phyloP scores from a whole-genome alignment of 106 monocot species.

The Dendrobium catenatum region DNA sequence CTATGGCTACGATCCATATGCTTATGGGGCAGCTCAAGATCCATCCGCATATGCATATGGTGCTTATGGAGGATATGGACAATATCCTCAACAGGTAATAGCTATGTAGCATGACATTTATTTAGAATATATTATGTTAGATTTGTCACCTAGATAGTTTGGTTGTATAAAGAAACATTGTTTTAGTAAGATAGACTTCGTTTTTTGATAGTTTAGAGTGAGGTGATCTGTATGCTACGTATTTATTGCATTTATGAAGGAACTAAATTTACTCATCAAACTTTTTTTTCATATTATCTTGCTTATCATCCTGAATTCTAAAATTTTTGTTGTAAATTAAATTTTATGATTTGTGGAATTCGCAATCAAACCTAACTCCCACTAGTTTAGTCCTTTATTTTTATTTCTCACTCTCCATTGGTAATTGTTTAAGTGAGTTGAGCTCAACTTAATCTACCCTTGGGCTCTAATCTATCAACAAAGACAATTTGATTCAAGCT shows the following conservation, averaged over 20 bases:
- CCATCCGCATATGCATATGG: constrained; percentile 86
- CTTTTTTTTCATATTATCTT: not conserved
- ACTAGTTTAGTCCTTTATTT: no score
- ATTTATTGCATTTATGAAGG: not conserved
- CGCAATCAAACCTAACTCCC: no score
- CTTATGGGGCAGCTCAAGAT: constrained; percentile 76
- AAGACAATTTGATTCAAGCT: no score
- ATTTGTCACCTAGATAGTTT: not conserved
- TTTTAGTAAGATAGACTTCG: not conserved
- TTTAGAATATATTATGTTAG: constrained; percentile 1
- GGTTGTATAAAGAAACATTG: not conserved
- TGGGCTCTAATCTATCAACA: no score
- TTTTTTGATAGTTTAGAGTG: not conserved
- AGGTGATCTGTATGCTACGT: not conserved
- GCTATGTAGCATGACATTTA: not conserved
- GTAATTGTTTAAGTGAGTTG: no score
- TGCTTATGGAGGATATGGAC: constrained; percentile 75
- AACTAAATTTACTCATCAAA: not conserved
- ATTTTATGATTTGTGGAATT: no score
- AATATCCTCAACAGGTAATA: constrained; percentile 87
- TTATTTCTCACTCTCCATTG: no score
- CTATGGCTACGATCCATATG: constrained; percentile 91
- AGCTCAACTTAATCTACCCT: no score
- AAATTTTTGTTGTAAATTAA: no score
- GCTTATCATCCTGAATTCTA: no score